Conservation (phyloP, 192 early-diverging fungal species). For the Coemansia sp. region DNA sequence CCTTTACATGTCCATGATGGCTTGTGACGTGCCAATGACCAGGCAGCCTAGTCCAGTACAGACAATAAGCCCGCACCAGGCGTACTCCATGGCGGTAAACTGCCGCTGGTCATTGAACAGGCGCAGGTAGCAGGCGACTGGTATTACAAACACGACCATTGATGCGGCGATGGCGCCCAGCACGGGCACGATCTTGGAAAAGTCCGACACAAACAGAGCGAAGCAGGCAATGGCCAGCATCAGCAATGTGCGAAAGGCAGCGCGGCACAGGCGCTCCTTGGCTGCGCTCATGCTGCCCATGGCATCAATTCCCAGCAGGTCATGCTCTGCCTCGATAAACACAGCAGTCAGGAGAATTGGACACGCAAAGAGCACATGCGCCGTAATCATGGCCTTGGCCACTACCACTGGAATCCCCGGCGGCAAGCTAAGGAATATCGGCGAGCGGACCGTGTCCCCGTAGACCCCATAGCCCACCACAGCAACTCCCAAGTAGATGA, state of each 20-base stretch:
- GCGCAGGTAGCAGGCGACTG: constrained; percentile 67
- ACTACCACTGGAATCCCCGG: constrained; percentile 53
- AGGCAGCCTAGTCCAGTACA: constrained; percentile 32
- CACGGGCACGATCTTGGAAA: constrained; percentile 73
- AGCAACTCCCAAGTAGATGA: constrained; percentile 68
- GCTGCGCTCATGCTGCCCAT: constrained; percentile 13
- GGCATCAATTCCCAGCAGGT: constrained; percentile 52
- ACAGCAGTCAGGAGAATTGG: constrained; percentile 74
- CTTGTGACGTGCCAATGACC: constrained; percentile 38
- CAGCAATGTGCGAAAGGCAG: constrained; percentile 51
- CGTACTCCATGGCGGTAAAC: constrained; percentile 23
- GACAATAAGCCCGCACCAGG: constrained; percentile 35
- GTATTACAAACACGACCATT: constrained; percentile 77
- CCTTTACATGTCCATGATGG: constrained; percentile 16
- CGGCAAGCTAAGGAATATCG: constrained; percentile 65
- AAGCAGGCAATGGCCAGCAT: constrained; percentile 53
- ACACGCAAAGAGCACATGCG: constrained; percentile 75
- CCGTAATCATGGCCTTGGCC: constrained; percentile 67
- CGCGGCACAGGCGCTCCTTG: constrained; percentile 49
- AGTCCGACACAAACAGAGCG: constrained; percentile 68
- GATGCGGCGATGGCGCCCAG: constrained; percentile 74
- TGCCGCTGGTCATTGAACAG: constrained; percentile 40
- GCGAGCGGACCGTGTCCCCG: constrained; percentile 58
- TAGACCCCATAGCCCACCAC: constrained; percentile 71
- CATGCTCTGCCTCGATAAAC: constrained; percentile 65